A percentile compares a stretch with the other conserved stretches of the same genome.
Evolutionary conservation across 345 rosid genomes (phyloP).

Genomic region (Alliaria petiolata): DNA sequence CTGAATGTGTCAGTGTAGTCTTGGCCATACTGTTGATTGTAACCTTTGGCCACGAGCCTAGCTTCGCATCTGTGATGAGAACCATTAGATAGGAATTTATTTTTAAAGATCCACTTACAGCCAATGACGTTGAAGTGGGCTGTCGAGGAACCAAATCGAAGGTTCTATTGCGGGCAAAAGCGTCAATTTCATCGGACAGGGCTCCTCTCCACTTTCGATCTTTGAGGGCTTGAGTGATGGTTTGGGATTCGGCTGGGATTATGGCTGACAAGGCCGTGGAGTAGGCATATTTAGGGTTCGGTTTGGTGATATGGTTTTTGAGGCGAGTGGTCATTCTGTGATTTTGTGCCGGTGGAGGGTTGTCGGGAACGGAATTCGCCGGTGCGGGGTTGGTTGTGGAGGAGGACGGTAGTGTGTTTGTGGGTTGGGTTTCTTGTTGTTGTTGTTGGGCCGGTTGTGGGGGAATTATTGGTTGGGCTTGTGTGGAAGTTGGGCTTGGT

Average conservation of each 20-base stretch:
- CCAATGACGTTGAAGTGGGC: neutral
- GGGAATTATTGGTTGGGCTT: too few relatives aligned
- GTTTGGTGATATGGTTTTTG: neutral
- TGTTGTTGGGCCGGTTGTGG: too few relatives aligned
- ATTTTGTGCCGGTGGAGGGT: too few relatives aligned
- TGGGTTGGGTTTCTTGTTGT: too few relatives aligned
- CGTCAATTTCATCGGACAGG: neutral
- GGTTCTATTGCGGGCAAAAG: neutral
- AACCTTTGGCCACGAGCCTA: neutral
- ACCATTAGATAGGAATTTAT: neutral
- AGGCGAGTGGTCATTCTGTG: neutral
- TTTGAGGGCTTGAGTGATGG: neutral
- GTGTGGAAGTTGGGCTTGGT: too few relatives aligned
- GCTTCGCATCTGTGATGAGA: neutral
- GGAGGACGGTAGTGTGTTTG: too few relatives aligned
- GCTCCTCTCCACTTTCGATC: neutral
- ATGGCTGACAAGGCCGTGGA: fast-evolving
- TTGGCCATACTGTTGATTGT: neutral
- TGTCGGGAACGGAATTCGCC: too few relatives aligned
- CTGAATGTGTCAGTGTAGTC: neutral
- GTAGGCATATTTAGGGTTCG: neutral
- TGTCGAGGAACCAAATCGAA: neutral
- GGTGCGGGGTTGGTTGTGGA: too few relatives aligned
- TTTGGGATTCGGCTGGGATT: neutral
- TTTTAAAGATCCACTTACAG: neutral